Evolutionary conservation across 2,329 filamentous ascomycete genomes (phyloP), one percentile per base, ranked within the genome.

Genomic region (Aspergillus ochraceus): DNA sequence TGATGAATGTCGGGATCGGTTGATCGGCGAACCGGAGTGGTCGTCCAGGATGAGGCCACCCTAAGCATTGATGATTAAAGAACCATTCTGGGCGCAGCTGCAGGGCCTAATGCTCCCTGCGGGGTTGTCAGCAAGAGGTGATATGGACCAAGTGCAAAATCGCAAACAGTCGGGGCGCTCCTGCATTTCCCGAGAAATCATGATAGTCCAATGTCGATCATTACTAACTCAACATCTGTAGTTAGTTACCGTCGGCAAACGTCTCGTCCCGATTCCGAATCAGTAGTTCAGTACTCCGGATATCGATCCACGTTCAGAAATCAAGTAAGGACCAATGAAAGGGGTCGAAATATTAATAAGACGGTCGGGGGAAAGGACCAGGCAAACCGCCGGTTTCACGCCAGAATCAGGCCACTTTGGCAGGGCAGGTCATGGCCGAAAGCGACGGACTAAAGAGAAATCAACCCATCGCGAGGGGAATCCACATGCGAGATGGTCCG

Each of bases 381-480:
- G 20, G 10, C 14, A 47, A 47, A 47, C 45, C 45, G 45, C 45
- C 45, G 45, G 45, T 24, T 47, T 47, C 45, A 24, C 22, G 45
- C 54, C 54, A 56, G 47, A 49, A 56, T 56, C 54, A 56, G 54
- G 54, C 54, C 54, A 56, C 46, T 45, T 17, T 20, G 47, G 54
- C 54, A 56, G 39, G 20, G 19, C 22, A 46, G 42, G 42, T 46
- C 19, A 46, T 17, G 42, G 17, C 42, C 6, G 42, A 46, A 46
- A 20, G 32, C 10, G 32, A 36, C 32, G 26, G 26, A 29, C 26
- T 29, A 29, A 14, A 42, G 17, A 49, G 47, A 56, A 29, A 51
- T 56, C 54, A 56, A 47, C 19, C 54, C 54, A 56, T 50, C 39
- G 9, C 49, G 53, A 30, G n/a, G 11, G 19, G 36, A 22, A 45